Percentiles rank a stretch among this genome's conserved stretches.
Conservation (phyloP, 805 yeast genomes). For the Yarrowia hollandica region DNA sequence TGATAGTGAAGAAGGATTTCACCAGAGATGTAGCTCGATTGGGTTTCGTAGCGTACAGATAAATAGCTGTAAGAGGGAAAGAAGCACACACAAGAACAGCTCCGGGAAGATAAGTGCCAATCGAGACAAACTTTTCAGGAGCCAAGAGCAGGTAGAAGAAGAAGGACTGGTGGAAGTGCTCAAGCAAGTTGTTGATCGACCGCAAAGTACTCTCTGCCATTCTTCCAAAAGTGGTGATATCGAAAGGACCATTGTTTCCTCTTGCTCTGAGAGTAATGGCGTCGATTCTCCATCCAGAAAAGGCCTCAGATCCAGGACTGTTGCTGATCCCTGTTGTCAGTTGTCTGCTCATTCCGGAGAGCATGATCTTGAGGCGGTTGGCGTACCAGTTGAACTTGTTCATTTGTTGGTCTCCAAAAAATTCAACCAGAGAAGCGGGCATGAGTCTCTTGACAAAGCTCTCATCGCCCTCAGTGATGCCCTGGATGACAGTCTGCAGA, state of each 20-base stretch:
- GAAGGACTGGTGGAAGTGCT: constrained; percentile 95
- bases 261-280: constrained; percentile 76
- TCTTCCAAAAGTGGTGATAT: constrained; percentile 90
- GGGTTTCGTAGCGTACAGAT: constrained; percentile 33
- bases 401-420: constrained; percentile 18
- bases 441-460: neutral
- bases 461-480: constrained; percentile 34
- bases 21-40: neutral
- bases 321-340: constrained; percentile 67
- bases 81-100: constrained; percentile 71
- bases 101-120: constrained; percentile 88
- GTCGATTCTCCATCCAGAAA: constrained; percentile 95
- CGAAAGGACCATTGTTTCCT: constrained; percentile 59
- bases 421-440: neutral
- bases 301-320: constrained; percentile 79
- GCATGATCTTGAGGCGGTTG: constrained; percentile 56
- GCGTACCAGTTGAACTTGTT: constrained; percentile 38
- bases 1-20: constrained; percentile 39
- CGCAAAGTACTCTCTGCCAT: constrained; percentile 83
- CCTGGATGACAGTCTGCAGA: constrained; percentile 66
- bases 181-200: constrained; percentile 85
- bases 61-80: constrained; percentile 67
- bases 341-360: constrained; percentile 65
- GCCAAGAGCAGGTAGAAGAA: constrained; percentile 84
- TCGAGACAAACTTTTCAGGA: constrained; percentile 81